Evolutionary conservation across 257 asterid genomes (phyloP).

Genomic region (Pogostemon cablin): DNA sequence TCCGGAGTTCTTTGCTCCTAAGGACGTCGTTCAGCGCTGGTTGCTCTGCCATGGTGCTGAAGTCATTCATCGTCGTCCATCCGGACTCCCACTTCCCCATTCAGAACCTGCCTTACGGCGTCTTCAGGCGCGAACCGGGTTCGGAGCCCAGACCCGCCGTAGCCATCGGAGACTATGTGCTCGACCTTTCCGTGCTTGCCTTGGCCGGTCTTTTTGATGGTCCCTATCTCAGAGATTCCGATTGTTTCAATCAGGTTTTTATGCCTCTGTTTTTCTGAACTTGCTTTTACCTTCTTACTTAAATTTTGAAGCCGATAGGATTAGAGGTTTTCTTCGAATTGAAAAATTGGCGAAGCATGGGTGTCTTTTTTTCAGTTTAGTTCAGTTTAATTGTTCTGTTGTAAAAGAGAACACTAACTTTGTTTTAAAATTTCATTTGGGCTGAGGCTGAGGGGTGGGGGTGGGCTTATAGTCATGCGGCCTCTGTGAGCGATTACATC

Average conservation of each 20-base stretch:
- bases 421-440: background rate
- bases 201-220: constrained; percentile 83
- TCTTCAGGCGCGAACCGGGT: constrained; percentile 61
- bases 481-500: constrained; percentile 30
- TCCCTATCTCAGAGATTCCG: constrained; percentile 58
- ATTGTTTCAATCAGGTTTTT: constrained; percentile 77
- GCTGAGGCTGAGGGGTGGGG: constrained; percentile 4
- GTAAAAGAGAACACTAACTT: background rate
- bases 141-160: constrained; percentile 79
- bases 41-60: constrained; percentile 53
- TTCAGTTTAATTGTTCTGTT: constrained; percentile 8
- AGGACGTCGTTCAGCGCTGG: constrained; percentile 26
- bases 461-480: constrained; percentile 27
- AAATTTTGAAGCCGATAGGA: background rate
- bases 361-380: constrained; percentile 6
- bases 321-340: constrained; percentile 5
- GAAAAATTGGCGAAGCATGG: constrained; percentile 15
- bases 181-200: constrained; percentile 73
- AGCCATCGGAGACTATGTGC: constrained; percentile 76
- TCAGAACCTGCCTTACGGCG: constrained; percentile 96
- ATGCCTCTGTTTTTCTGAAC: background rate
- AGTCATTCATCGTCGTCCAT: constrained; percentile 72
- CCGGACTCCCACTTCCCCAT: constrained; percentile 93
- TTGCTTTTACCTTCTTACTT: background rate
- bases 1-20: constrained; percentile 17